Percentiles rank a stretch among this genome's conserved stretches.
phyloP scores from a whole-genome alignment of 306 rosid species.

The Hippophae tibetana region DNA sequence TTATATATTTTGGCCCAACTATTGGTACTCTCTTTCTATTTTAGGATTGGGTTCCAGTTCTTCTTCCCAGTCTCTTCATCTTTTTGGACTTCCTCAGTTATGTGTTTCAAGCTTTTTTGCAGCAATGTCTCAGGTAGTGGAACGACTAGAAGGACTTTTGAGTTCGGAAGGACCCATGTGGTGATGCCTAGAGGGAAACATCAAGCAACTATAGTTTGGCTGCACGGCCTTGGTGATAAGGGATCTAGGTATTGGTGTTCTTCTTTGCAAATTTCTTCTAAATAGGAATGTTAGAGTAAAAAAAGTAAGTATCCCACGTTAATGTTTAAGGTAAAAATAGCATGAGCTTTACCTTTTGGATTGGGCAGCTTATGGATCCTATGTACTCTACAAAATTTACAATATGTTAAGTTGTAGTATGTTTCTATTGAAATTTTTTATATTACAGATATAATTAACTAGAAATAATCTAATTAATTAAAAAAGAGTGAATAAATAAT shows the following conservation, averaged over 20 bases:
- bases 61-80: constrained; percentile 11
- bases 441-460: no score
- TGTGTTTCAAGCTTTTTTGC: constrained; percentile 26
- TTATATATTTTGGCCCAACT: constrained; percentile 25
- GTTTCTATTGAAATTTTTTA: no score
- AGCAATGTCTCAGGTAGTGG: constrained; percentile 55
- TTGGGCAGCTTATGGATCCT: no score
- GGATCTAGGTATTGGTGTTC: constrained; percentile 55
- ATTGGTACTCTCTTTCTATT: constrained; percentile 14
- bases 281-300: no score
- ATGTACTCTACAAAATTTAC: no score
- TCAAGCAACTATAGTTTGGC: constrained; percentile 90
- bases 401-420: no score
- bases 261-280: no score
- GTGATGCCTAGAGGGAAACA: constrained; percentile 83
- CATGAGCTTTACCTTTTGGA: no score
- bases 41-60: neutral
- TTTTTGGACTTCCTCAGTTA: constrained; percentile 17
- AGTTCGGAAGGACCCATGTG: constrained; percentile 91
- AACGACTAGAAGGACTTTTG: constrained; percentile 50
- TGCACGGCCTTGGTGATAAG: constrained; percentile 87
- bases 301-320: no score
- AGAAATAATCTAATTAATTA: no score
- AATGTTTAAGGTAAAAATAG: no score
- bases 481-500: no score